A percentile compares a stretch with the other conserved stretches of the same genome.
Conservation (phyloP, 2,329 filamentous ascomycete species). For the Parafenestella ontariensis region DNA sequence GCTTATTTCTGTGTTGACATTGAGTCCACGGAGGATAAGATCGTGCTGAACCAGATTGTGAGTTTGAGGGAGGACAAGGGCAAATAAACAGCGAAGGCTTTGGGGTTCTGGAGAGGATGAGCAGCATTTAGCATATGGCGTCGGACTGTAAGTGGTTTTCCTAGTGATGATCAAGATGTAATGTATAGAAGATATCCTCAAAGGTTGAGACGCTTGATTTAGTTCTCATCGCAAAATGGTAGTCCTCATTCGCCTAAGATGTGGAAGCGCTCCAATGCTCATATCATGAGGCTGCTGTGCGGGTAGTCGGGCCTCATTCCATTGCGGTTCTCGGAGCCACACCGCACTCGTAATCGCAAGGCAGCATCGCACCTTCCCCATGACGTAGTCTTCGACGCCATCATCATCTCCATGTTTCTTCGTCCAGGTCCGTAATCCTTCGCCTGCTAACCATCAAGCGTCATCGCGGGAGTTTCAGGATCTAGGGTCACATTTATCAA, state of each 20-base stretch:
- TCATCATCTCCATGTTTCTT: neutral
- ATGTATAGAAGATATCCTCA: neutral
- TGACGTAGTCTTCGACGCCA: neutral
- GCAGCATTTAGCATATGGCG: neutral
- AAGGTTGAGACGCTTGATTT: neutral
- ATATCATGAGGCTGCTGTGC: too few species aligned
- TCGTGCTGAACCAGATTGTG: constrained; percentile 91
- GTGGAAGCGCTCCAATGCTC: neutral
- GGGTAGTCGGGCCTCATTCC: neutral
- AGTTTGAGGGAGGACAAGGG: constrained; percentile 80
- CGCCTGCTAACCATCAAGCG: neutral
- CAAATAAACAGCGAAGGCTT: constrained; percentile 23
- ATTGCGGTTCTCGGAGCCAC: neutral
- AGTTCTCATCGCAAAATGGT: neutral
- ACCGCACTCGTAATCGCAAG: neutral
- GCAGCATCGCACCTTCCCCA: neutral
- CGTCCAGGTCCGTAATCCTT: too few species aligned
- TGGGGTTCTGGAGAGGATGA: neutral
- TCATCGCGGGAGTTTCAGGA: neutral
- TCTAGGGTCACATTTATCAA: neutral
- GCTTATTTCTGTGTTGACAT: constrained; percentile 85
- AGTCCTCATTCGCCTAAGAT: neutral
- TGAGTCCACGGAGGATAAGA: constrained; percentile 73
- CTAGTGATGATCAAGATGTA: neutral
- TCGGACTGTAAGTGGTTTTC: neutral